phyloP scores from a whole-genome alignment of 2,329 filamentous ascomycete genomes.

The Teratosphaeria gauchensis region DNA sequence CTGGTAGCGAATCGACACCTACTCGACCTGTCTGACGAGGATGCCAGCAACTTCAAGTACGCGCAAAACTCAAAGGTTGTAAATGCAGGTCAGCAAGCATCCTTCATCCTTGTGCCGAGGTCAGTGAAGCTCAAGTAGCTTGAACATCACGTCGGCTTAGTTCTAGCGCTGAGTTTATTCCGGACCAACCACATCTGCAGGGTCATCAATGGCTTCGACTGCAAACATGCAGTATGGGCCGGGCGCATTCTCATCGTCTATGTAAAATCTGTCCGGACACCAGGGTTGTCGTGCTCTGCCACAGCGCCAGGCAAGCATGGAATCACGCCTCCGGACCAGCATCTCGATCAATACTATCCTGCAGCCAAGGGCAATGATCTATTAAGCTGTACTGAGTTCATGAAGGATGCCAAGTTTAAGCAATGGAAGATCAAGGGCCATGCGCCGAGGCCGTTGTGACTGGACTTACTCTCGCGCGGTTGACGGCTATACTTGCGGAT shows the following conservation, averaged over 20 bases:
- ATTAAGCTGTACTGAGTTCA: background rate
- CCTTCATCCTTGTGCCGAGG: background rate
- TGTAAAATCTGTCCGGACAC: background rate
- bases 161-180: background rate
- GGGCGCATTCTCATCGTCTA: background rate
- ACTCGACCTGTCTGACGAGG: background rate
- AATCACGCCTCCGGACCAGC: background rate
- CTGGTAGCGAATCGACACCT: background rate
- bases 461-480: too few species aligned
- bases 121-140: background rate
- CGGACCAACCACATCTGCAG: background rate
- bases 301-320: background rate
- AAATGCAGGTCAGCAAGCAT: background rate
- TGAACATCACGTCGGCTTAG: background rate
- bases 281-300: background rate
- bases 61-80: background rate
- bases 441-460: too few species aligned
- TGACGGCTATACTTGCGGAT: too few species aligned
- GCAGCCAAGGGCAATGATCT: background rate
- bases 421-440: background rate
- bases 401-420: background rate
- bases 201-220: background rate
- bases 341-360: background rate
- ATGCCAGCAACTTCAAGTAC: background rate
- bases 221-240: background rate